phyloP scores from a whole-genome alignment of 352 stramenopile genomes.

The Pythium insidiosum region DNA sequence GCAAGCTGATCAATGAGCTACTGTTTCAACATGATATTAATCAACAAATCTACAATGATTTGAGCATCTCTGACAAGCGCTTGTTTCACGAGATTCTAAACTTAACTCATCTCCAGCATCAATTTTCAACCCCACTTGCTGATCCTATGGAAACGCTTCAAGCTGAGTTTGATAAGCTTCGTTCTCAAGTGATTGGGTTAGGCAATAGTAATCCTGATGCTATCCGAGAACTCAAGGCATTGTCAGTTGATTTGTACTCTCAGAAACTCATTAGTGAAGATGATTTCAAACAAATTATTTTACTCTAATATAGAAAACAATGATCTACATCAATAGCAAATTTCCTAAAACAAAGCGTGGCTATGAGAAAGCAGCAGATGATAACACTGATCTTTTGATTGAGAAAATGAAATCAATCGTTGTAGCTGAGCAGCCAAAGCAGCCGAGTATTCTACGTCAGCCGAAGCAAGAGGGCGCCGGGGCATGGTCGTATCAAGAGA shows the following conservation, averaged over 20 bases:
- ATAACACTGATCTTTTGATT: too few species aligned
- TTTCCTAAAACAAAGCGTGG: too few species aligned
- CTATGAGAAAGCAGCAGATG: too few species aligned
- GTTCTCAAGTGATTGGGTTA: not conserved
- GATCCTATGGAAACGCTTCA: slow-evolving; percentile 1
- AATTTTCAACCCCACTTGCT: not conserved
- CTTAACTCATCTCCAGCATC: slow-evolving; percentile 3
- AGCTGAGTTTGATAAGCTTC: slow-evolving; percentile 10
- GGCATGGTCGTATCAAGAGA: too few species aligned
- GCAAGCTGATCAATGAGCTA: slow-evolving; percentile 2
- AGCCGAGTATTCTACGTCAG: too few species aligned
- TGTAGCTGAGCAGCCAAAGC: too few species aligned
- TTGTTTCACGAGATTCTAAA: slow-evolving; percentile 3
- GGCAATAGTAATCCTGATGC: slow-evolving; percentile 6
- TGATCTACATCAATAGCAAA: not conserved
- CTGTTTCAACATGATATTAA: slow-evolving; percentile 7
- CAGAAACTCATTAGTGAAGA: slow-evolving; percentile 5
- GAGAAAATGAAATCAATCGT: too few species aligned
- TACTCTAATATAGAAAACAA: not conserved
- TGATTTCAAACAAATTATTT: slow-evolving; percentile 4
- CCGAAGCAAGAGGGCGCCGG: too few species aligned
- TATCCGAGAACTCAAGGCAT: slow-evolving; percentile 4
- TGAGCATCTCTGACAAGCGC: slow-evolving; percentile 2
- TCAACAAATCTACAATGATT: slow-evolving; percentile 4
- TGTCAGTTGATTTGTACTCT: slow-evolving; percentile 8